Base-by-base conservation (phyloP, 345 rosid genomes). In the Nasturtium officinale region DNA sequence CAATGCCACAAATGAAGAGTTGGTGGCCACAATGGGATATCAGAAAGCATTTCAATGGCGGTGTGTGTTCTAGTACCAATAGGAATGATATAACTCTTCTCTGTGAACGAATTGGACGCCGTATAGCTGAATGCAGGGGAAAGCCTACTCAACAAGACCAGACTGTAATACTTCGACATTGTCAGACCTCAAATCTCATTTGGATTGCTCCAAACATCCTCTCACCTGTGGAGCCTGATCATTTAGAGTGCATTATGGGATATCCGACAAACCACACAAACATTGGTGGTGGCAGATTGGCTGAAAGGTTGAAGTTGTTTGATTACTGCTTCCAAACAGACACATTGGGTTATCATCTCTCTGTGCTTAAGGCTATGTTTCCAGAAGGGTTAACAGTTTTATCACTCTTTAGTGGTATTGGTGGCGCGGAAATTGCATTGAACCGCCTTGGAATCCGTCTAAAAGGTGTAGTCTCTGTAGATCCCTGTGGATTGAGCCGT, bases 21-120 rank as follows among this genome's bases (percentile, higher is more conserved):
- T 95, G 96, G 96, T 90, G 98, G 96, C 97, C 99, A 30, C 78
- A 82, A 20, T 91, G 99, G 99, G 99, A 95, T 82, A 81, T 91
- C 1, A 87, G 99, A 85, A 86, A 79, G 79, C 86, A 88, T 52
- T 38, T 95, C 73, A 88, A 69, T 68, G 65, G 75, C 2, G 65
- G 78, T 4, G 58, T 71, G 43, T 76, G 53, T 73, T 79, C 78
- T 25, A 82, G 67, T 51, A 77, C 71, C 1, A 42, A 52, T 51
- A 78, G 67, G 2, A 42, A 52, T 17, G 87, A 86, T 29, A 55
- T 71, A 52, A 65, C 86, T 72, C 76, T 56, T 61, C 82, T 94
- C n/a, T 89, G 95, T 73, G 87, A 82, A 23, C 75, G 85, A 64
- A 82, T 89, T 60, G 88, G 85, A 33, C 81, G 73, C 23, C 77